phyloP scores from a whole-genome alignment of 768 basidiomycete species.

The Galerina sulciceps region DNA sequence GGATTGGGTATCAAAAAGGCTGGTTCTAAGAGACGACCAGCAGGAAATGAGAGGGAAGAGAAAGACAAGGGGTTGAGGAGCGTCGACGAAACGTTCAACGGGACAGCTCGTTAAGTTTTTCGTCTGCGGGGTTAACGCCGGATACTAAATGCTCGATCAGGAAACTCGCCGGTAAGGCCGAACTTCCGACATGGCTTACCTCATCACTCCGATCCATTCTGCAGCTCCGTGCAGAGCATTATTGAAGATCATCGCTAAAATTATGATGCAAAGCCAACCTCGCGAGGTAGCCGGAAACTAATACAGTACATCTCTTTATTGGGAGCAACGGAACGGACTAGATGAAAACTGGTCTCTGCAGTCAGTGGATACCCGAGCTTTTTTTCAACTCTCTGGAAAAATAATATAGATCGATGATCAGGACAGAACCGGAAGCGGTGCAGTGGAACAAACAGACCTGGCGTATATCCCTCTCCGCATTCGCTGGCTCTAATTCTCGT shows the following conservation, averaged over 20 bases:
- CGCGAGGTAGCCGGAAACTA: conserved; percentile 63
- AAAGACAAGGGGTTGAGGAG: conserved; percentile 8
- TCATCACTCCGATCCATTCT: conserved; percentile 15
- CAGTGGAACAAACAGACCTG: conserved; percentile 54
- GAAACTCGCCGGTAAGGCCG: conserved; percentile 17
- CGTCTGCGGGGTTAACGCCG: conserved; percentile 38
- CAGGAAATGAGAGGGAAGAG: conserved; percentile 13
- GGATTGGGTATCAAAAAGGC: conserved; percentile 16
- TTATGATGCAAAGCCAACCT: conserved; percentile 36
- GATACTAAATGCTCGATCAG: conserved; percentile 16
- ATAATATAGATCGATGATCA: conserved; percentile 16
- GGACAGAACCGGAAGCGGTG: not conserved
- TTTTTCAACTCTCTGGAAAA: conserved; percentile 70
- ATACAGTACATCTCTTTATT: conserved; percentile 99
- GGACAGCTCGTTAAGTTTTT: conserved; percentile 32
- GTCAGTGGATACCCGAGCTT: conserved; percentile 60
- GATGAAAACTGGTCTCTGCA: conserved; percentile 58
- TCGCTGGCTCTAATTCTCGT: conserved; percentile 70
- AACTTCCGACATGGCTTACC: conserved; percentile 6
- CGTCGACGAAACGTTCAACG: conserved; percentile 19
- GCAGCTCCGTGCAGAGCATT: not conserved
- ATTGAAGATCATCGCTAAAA: not conserved
- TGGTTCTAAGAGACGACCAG: conserved; percentile 3
- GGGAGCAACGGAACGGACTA: conserved; percentile 92
- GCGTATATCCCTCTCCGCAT: conserved; percentile 78